Base-by-base conservation (phyloP, 1,139 yeast genomes). In the Geotrichum carabidarum region DNA sequence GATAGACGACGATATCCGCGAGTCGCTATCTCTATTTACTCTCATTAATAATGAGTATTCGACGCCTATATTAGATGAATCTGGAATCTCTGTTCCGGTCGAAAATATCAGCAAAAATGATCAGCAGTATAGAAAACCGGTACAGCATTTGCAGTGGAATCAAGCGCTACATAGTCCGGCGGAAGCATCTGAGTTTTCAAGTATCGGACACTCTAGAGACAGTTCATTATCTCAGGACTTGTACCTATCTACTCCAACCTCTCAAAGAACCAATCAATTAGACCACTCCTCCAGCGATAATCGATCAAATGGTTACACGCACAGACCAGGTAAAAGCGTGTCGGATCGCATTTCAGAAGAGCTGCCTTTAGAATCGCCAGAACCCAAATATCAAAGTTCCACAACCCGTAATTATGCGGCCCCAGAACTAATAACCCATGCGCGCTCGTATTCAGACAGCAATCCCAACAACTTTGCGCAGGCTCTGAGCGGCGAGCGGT, bases 11-110 rank as follows among this genome's bases (percentile, higher is more conserved):
- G 55, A 52, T 30, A 42, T 52, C 9, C 22, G 37, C 7, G 48
- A 51, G 18, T 52, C 55, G 8, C 41, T 52, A 17, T 42, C 45
- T 15, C 48, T 52, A 7, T 47, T 22, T 18, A 47, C 55, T 12
- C 8, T 52, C 14, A 36, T 52, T n/a, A 42, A 52, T 30, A 52
- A 36, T 14, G 51, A 47, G 34, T 12, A n/a, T 34, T 34, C 37
- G 6, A 34, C 14, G 37, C 12, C 14, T 34, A 11, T 34, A 12
- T 34, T 22, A 22, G 27, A 22, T 38, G 43, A 18, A 15, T 38
- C 15, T 18, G 8, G 5, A 3, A 38, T 9, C 3, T 9, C 43
- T 9, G 11, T 18, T 38, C 43, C 17, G 5, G 32, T 34, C 15
- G 27, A 6, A 9, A 18, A 9, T 15, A 17, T 17, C 44, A 40